Base-by-base conservation (phyloP, 768 basidiomycete species). In the Candolleomyces efflorescens region DNA sequence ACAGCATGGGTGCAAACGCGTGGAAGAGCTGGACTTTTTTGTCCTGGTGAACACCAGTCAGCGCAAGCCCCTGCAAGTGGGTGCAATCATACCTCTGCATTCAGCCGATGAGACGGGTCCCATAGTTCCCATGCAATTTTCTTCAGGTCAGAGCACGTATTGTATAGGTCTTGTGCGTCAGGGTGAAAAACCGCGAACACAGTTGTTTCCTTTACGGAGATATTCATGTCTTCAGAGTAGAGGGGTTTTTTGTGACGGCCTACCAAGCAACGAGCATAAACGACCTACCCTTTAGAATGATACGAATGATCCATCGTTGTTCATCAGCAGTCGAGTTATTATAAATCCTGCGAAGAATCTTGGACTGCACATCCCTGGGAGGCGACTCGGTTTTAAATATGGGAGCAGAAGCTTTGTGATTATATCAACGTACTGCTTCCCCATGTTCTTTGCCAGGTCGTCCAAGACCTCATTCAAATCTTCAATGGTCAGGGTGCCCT, bases 131-230 rank as follows among this genome's bases (percentile, higher is more conserved):
- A 98, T 32, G 86, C 87, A 3, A 99, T 92, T 58, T 91, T 90
- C 76, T 95, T 95, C 47, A 98, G 77, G 70, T 98, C 95, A 0
- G 95, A 98, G 68, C 94, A 98, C 0, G 94, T 94, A 68, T 98
- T 98, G 76, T 92, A 99, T 7, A 97, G 73, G 67, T 93, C 91
- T 60, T 92, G 87, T 0, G 96, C 95, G 64, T 98, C 94, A 0
- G 92, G 90, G 71, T 99, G 97, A 65, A 98, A 93, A 6, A 93
- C 87, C 0, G 85, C 75, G 61, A 99, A 87, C 0, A 98, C 89
- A 0, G 94, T 94, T 11, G 89, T 94, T 70, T 98, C 97, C 71
- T 96, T 92, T 51, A 97, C 89, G 0, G 89, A 90, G 58, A 98
- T 95, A 47, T 84, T 80, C 80, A 98, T 86, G 64, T 98, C 96